Evolutionary conservation across 2,329 filamentous ascomycete genomes (phyloP), one percentile per base, ranked within the genome.

Genomic region (Aureobasidium sp.): DNA sequence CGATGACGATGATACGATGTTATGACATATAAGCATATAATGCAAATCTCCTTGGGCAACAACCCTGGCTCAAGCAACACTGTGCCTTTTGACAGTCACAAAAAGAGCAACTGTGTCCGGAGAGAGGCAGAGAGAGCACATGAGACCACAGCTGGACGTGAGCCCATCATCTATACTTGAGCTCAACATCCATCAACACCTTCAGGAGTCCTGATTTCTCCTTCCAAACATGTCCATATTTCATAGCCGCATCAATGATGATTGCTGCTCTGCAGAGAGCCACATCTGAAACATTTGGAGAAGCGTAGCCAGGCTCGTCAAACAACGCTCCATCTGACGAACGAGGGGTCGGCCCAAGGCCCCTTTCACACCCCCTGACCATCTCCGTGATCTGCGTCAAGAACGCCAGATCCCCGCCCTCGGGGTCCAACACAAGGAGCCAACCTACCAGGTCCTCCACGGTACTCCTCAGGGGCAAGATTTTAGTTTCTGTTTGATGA

Each of bases 1-100:
- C n/a, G 29, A 62, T 22, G 39, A 55, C 12, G 49, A 62, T 25
- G 41, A 53, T 49, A 59, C 34, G 31, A 48, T 27, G 14, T 47
- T 39, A 59, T 59, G 56, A 59, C 8, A 37, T 52, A 34, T 11
- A 51, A 51, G 22, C 8, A 36, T 51, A 31, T 34, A 22, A 44
- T 22, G 6, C 15, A 9, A n/a, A 22, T 39, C 15, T 39, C 37
- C n/a, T 17, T 41, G 39, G 39, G 20, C 31, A 41, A n/a, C 14
- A 11, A 17, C 37, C 17, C 37, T 39, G 37, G 14, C 37, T 39
- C 37, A n/a, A n/a, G 17, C 14, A 39, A 39, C 37, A 39, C 37
- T 15, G 31, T 34, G 31, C 3, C 31, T 12, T 34, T 34, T 34
- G 11, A n/a, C n/a, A n/a, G n/a, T n/a, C n/a, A n/a, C n/a, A n/a